Percentiles rank a stretch among this genome's conserved stretches.
phyloP scores from a whole-genome alignment of 148 eudicot species.

The Fagopyrum tataricum region DNA sequence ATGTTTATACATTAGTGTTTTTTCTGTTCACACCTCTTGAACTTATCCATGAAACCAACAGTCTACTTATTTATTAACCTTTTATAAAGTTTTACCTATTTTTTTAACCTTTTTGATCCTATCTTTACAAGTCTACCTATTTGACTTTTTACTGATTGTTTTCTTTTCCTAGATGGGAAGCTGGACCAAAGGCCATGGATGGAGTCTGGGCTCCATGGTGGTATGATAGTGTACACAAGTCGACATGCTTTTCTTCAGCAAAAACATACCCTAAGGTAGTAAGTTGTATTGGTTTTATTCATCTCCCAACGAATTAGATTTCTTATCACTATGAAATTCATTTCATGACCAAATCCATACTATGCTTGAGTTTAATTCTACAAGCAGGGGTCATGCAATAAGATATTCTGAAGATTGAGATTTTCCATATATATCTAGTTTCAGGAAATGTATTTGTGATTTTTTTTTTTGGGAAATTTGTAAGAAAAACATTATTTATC shows the following conservation, averaged over 20 bases:
- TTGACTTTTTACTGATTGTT: background rate
- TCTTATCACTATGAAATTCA: background rate
- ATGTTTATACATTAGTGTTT: conserved; percentile 9
- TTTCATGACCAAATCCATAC: background rate
- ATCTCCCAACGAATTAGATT: background rate
- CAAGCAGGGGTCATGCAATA: background rate
- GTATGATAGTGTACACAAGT: conserved; percentile 73
- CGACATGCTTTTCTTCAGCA: conserved; percentile 54
- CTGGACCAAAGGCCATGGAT: conserved; percentile 78
- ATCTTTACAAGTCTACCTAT: background rate
- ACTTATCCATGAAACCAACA: background rate
- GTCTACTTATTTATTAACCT: background rate
- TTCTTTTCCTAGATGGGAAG: conserved; percentile 66
- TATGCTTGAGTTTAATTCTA: background rate
- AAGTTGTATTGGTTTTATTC: background rate
- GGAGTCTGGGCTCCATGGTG: conserved; percentile 99
- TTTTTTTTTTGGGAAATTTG: background rate
- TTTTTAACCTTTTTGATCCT: background rate
- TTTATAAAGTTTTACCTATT: background rate
- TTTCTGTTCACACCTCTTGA: background rate
- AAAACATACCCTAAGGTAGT: conserved; percentile 56
- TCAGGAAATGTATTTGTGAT: background rate
- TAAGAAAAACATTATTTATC: background rate
- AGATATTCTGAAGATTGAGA: background rate
- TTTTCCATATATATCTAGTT: background rate